A percentile compares a stretch with the other conserved stretches of the same genome.
Conservation (phyloP, 169 alveolate species). For the Plasmodium adleri region DNA sequence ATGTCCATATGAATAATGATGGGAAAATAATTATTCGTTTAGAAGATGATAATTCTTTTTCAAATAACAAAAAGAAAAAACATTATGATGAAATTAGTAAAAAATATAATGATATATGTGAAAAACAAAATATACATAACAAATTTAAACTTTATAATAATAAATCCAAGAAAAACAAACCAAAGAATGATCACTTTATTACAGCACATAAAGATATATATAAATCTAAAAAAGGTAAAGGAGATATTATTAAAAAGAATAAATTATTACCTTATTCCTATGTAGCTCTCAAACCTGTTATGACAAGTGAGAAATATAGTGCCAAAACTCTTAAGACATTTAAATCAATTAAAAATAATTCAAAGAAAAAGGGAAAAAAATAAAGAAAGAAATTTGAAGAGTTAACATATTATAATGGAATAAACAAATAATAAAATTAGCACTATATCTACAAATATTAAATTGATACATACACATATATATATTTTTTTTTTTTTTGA, state of each 20-base stretch:
- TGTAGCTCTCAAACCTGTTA: slow-evolving; percentile 70
- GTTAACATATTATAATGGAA: neutral
- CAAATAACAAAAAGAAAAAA: slow-evolving; percentile 20
- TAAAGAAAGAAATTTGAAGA: neutral
- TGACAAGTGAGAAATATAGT: slow-evolving; percentile 70
- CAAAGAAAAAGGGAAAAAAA: slow-evolving; percentile 37
- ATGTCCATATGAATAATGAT: slow-evolving; percentile 35
- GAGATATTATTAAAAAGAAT: slow-evolving; percentile 71
- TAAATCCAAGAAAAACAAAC: slow-evolving; percentile 21
- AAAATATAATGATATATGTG: slow-evolving; percentile 32
- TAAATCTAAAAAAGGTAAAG: slow-evolving; percentile 75
- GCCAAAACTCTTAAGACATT: slow-evolving; percentile 56
- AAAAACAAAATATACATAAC: slow-evolving; percentile 42
- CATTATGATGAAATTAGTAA: slow-evolving; percentile 18
- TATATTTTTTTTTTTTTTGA: neutral
- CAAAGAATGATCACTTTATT: slow-evolving; percentile 20
- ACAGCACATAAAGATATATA: slow-evolving; percentile 65
- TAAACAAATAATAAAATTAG: neutral
- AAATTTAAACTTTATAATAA: slow-evolving; percentile 14
- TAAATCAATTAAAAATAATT: slow-evolving; percentile 38
- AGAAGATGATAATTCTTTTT: neutral
- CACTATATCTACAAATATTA: neutral
- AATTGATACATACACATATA: neutral
- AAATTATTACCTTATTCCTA: slow-evolving; percentile 65
- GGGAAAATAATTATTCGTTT: slow-evolving; percentile 61